Conservation (phyloP, 1,139 yeast species). For the Pichia sp. region DNA sequence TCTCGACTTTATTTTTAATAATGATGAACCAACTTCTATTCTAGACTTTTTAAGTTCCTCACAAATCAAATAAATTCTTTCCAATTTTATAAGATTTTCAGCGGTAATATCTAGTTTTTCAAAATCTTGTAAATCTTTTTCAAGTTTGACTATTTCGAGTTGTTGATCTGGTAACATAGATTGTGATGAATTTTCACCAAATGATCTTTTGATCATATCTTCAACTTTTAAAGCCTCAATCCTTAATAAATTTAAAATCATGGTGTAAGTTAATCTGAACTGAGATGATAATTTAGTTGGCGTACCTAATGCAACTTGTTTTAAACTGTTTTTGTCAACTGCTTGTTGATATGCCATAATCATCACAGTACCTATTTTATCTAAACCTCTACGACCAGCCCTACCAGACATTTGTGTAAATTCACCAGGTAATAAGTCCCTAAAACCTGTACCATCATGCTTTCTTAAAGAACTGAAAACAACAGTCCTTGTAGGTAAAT, state of each 20-base stretch:
- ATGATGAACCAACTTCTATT: background rate
- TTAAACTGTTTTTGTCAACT: conserved; percentile 45
- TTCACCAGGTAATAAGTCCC: conserved; percentile 90
- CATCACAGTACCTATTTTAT: conserved; percentile 97
- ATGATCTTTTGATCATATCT: conserved; percentile 95
- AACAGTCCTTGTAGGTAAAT: conserved; percentile 98
- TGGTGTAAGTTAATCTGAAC: conserved; percentile 88
- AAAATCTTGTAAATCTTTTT: conserved; percentile 41
- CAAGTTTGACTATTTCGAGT: conserved; percentile 49
- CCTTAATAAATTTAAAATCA: conserved; percentile 86
- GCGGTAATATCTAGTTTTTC: conserved; percentile 30
- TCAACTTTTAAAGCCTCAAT: conserved; percentile 93
- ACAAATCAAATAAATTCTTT: conserved; percentile 34
- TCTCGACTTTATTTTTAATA: conserved; percentile 4
- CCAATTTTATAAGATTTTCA: conserved; percentile 37
- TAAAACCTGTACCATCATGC: conserved; percentile 80
- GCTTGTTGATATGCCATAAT: conserved; percentile 89
- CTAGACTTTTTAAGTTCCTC: background rate
- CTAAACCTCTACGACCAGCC: conserved; percentile 99
- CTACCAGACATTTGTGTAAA: conserved; percentile 99
- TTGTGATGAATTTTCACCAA: conserved; percentile 87
- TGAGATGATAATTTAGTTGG: conserved; percentile 90
- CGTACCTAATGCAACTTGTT: conserved; percentile 76
- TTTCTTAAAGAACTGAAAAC: conserved; percentile 80
- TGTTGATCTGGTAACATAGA: conserved; percentile 83